Evolutionary conservation across 83 land plant species (phyloP).

Genomic region (Picea abies): DNA sequence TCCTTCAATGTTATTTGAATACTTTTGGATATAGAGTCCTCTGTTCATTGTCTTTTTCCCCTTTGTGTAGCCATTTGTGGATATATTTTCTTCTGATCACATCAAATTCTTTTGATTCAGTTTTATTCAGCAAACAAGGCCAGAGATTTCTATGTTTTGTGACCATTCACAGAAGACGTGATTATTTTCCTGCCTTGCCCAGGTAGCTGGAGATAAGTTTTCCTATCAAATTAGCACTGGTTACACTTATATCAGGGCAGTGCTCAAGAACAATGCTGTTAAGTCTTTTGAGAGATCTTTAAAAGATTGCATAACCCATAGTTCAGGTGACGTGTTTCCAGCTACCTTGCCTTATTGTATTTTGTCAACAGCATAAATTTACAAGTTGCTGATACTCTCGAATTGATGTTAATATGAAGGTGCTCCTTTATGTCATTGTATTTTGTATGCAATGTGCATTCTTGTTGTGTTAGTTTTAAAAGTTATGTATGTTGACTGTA

Average conservation of each 20-base stretch:
- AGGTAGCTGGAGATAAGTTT: neutral
- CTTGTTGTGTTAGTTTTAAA: neutral
- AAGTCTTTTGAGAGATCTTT: neutral
- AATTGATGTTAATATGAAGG: neutral
- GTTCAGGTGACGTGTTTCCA: neutral
- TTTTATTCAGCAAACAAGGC: neutral
- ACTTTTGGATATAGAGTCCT: neutral
- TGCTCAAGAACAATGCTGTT: neutral
- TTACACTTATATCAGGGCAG: neutral
- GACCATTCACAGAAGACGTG: neutral
- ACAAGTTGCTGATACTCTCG: neutral
- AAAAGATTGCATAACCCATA: neutral
- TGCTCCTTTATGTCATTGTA: neutral
- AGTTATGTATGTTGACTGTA: too few relatives aligned
- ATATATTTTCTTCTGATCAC: neutral
- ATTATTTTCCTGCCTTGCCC: neutral
- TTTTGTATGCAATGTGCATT: neutral
- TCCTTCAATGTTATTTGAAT: too few relatives aligned
- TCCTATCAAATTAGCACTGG: neutral
- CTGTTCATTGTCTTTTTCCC: neutral
- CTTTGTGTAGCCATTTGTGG: neutral
- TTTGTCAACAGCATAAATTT: neutral
- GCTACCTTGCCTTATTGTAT: neutral
- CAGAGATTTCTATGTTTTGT: neutral
- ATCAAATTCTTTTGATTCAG: neutral